phyloP scores from a whole-genome alignment of 2,329 filamentous ascomycete species.

The Colletotrichum brevisporum region DNA sequence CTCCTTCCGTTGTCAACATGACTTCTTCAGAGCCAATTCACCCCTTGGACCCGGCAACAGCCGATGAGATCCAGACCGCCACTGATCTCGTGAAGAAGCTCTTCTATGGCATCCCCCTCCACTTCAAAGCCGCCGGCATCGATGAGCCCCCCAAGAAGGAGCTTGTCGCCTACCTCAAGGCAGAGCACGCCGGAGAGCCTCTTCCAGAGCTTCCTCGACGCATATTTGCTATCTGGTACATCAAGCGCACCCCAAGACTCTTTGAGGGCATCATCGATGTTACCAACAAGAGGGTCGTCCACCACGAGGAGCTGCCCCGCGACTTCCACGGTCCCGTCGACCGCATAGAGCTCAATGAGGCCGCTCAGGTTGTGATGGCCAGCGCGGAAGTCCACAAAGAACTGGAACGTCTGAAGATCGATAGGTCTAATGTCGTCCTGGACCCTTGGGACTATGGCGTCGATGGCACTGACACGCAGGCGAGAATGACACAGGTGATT shows the following conservation, averaged over 20 bases:
- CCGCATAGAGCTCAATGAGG: constrained; percentile 12
- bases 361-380: constrained; percentile 18
- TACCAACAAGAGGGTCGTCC: constrained; percentile 2
- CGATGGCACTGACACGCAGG: constrained; percentile 13
- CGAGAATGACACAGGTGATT: not conserved
- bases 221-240: constrained; percentile 23
- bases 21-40: constrained; percentile 5
- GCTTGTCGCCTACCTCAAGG: constrained; percentile 15
- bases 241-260: constrained; percentile 1
- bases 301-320: constrained; percentile 11
- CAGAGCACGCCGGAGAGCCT: not conserved
- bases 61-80: constrained; percentile 15
- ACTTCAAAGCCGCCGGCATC: constrained; percentile 23
- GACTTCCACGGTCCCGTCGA: constrained; percentile 17
- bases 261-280: constrained; percentile 19
- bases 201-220: constrained; percentile 3
- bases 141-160: constrained; percentile 19
- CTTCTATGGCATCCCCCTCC: constrained; percentile 16
- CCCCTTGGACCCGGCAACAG: constrained; percentile 14
- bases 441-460: constrained; percentile 25
- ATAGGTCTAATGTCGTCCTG: constrained; percentile 3
- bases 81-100: not conserved
- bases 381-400: constrained; percentile 8
- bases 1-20: not conserved
- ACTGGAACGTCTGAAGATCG: constrained; percentile 1